Base-by-base conservation (phyloP, 306 rosid genomes). In the Cucumis melo region DNA sequence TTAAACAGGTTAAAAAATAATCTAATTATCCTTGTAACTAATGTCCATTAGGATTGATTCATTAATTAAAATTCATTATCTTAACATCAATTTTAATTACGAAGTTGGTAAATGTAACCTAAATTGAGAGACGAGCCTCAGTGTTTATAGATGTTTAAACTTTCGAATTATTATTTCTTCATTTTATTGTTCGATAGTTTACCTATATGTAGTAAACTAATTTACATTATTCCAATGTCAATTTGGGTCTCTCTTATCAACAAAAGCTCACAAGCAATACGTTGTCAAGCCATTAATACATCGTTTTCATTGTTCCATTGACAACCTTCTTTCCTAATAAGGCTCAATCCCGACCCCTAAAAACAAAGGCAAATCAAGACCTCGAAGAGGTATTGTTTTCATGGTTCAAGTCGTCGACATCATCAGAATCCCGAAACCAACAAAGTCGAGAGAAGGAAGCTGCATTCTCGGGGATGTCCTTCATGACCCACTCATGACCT, bases 401-500 rank as follows among this genome's bases (percentile, higher is more conserved):
- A 8, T 78, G 75, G 57, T 53, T 73, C 41, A 12, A 8, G 57
- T 70, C 58, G 3, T 90, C 91, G 2, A 88, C 87, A 55, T 81
- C 93, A 51, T 90, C 84, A 8, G 27, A 50, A 10, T 72, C 56
- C 75, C 97, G 77, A 34, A 88, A 84, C 97, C 97, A 92, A 64
- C 27, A 85, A 54, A 83, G 75, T 6, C 64, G 76, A 75, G 46
- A 59, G 58, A 88, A 83, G 14, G 80, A 83, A 48, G 93, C 88
- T 16, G 93, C 89, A 76, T 68, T 78, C 8, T 73, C 82, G 3
- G 96, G 92, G 42, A 92, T 87, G 76, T 86, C 96, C 5, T 86
- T 84, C 86, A 92, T 83, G 36, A 90, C 91, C 84, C 83, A 16
- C 24, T 92, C 97, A 71, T 86, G 93, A 19, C 97, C 97, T 78